A percentile compares a stretch with the other conserved stretches of the same genome.
phyloP scores from a whole-genome alignment of 495 filamentous ascomycete species.

The Daldinia childiae region DNA sequence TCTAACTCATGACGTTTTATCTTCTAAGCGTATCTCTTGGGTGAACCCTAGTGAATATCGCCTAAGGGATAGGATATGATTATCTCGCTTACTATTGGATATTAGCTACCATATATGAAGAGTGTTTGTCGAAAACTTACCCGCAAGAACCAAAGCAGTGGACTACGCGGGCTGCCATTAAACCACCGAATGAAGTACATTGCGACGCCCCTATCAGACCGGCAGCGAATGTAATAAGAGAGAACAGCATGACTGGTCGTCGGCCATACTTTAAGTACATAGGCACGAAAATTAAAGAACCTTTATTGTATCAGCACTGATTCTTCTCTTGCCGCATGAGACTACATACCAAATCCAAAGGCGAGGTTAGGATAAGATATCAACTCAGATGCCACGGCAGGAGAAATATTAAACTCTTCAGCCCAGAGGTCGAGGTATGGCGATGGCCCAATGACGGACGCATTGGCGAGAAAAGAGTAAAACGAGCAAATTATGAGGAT shows the following conservation, averaged over 20 bases:
- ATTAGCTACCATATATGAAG: background rate
- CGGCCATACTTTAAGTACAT: constrained; percentile 69
- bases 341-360: constrained; percentile 64
- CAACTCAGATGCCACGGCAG: constrained; percentile 62
- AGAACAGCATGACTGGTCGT: constrained; percentile 67
- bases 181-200: constrained; percentile 58
- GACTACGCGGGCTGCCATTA: constrained; percentile 66
- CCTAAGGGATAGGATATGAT: background rate
- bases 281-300: constrained; percentile 66
- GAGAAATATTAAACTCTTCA: constrained; percentile 62
- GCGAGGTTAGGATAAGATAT: constrained; percentile 71
- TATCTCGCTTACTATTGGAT: background rate
- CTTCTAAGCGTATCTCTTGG: background rate
- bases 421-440: constrained; percentile 69
- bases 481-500: constrained; percentile 67
- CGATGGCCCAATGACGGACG: constrained; percentile 64
- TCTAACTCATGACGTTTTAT: background rate
- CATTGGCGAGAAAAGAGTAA: constrained; percentile 71
- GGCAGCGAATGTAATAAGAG: constrained; percentile 62
- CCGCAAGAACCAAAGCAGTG: constrained; percentile 62
- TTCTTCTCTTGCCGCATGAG: background rate
- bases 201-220: constrained; percentile 67
- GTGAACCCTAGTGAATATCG: background rate
- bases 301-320: constrained; percentile 43
- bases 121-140: constrained; percentile 22